Conservation (phyloP, 208 protist species). For the Phytomonas sp. region DNA sequence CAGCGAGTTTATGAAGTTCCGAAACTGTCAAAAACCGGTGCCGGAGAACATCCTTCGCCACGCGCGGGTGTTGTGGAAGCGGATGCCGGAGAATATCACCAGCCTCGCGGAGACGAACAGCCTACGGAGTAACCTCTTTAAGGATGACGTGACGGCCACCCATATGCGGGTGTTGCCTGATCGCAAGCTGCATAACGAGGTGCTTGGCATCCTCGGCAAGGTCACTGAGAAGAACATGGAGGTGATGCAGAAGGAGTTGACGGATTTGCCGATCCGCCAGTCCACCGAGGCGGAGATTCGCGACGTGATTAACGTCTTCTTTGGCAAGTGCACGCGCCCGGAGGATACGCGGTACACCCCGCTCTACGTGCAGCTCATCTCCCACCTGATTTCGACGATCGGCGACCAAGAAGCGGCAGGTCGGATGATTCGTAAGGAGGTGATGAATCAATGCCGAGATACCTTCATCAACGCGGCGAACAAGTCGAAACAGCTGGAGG, state of each 20-base stretch:
- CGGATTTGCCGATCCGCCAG: constrained; percentile 72
- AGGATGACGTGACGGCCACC: constrained; percentile 38
- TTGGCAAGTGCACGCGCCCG: constrained; percentile 75
- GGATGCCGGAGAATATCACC: constrained; percentile 70
- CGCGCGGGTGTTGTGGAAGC: constrained; percentile 56
- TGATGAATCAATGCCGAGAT: constrained; percentile 61
- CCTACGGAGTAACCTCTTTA: constrained; percentile 64
- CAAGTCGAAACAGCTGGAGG: constrained; percentile 32
- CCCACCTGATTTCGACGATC: constrained; percentile 57
- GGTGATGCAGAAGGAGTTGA: constrained; percentile 68
- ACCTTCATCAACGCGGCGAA: constrained; percentile 57
- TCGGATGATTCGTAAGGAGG: constrained; percentile 52
- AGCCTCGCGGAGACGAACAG: constrained; percentile 45
- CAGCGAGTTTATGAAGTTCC: constrained; percentile 38
- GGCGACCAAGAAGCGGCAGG: constrained; percentile 59
- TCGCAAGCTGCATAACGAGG: constrained; percentile 79
- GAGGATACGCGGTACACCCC: constrained; percentile 67
- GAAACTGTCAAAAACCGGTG: constrained; percentile 26
- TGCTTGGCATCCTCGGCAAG: constrained; percentile 77
- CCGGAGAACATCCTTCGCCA: constrained; percentile 34
- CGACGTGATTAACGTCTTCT: constrained; percentile 78
- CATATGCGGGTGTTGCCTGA: constrained; percentile 60
- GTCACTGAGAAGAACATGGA: constrained; percentile 64
- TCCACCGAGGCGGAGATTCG: constrained; percentile 77
- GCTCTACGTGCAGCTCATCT: constrained; percentile 75